Base-by-base conservation (phyloP, 1,284 basidiomycete genomes). In the Coniophora puteana region DNA sequence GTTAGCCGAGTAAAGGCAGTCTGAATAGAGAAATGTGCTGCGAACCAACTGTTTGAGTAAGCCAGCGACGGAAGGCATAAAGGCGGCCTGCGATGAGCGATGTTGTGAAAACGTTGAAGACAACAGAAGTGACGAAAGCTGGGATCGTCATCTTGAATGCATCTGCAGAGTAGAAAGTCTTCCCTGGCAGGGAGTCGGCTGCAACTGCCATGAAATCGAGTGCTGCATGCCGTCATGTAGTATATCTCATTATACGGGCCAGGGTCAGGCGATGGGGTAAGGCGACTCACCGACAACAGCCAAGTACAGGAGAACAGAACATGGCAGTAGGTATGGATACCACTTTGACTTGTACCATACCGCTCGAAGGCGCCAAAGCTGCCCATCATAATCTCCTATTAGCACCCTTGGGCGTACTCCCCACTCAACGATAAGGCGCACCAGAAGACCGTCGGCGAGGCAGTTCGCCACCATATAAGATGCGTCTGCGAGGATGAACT, bases 51-150 rank as follows among this genome's bases (percentile, higher is more conserved):
- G 52, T 39, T 8, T 47, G 47, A 27, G 43, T 43, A 22, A 66
- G 24, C 4, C 47, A 47, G 4, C 51, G 28, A 26, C 64, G 61
- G 46, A 61, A 54, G 36, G 51, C 52, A 21, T 63, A 51, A 6
- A 71, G 52, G 4, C 67, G 64, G 4, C 37, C 43, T 7, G 65
- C 61, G 27, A 71, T 67, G 18, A 68, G 46, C 22, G 62, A 25
- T 3, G 68, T 69, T 27, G 66, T 38, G 16, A 68, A 26, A 23
- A 69, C 50, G 51, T 65, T 72, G 41, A 69, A 51, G 11, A 60
- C 49, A 31, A 66, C 53, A 8, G 68, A 61, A 7, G 68, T 52
- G 3, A 48, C 38, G n/a, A 58, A 61, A 41, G 63, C 67, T 11
- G 59, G 47, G 11, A 57, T 22, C 8, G 46, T 52, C 33, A 52